Evolutionary conservation across 345 rosid species (phyloP), one percentile per base, ranked within the genome.

Genomic region (Populus ilicifolia): DNA sequence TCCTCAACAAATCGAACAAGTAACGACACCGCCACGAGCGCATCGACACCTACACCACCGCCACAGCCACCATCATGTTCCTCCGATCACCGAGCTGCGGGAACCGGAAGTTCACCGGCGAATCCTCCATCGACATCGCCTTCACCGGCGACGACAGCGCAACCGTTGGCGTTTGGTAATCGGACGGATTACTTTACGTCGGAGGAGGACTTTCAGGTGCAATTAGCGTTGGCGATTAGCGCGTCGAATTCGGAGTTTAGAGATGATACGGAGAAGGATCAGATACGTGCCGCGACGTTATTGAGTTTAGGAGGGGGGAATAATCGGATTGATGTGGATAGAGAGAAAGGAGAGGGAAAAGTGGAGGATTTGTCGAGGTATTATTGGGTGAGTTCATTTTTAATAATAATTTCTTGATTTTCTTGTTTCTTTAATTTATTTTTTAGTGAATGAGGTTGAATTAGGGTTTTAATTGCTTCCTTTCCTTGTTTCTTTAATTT

Each of bases 141-240:
- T 13, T n/a, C 87, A 1, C 68, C 94, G 5, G 69, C 83, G 67
- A 3, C 77, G 23, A 17, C 78, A 25, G 69, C n/a, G 30, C 23
- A 38, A 20, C 18, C 68, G 65, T 39, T 78, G 23, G 20, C 39
- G 21, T 8, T 48, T 17, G 70, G 52, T 65, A 70, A 43, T 52
- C 84, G 81, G 48, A 62, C 87, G 23, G 97, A 96, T 66, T 96
- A 84, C 80, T 92, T 92, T 39, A 80, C 89, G 0, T 88, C 96
- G 8, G 99, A 96, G 90, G 99, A 96, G 86, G 99, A 96, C 79
- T 96, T 89, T 67, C 97, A 96, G 89, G 84, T 96, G 62, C 98
- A 94, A 91, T 75, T 96, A 71, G 99, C 99, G 71, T 83, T 96
- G 78, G 99, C 99, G 72, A 92, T 95, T 75, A 95, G 99, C 76